Base-by-base conservation (phyloP, 2,329 filamentous ascomycete genomes). In the Dichotomopilus funicola region DNA sequence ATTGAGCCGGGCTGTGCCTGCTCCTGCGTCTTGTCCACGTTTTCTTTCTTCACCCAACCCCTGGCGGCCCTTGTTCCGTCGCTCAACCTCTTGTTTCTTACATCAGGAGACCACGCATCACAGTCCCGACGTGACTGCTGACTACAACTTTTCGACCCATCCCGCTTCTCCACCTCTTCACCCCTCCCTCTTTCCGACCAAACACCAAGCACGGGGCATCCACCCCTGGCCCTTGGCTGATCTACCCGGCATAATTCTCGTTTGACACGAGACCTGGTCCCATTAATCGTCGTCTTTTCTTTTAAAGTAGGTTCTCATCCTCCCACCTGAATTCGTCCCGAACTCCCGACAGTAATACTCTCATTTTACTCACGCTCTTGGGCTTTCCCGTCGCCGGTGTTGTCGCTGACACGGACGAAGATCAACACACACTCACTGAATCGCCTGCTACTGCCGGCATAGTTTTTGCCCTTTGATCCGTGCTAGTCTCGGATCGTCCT, bases 401-500 rank as follows among this genome's bases (percentile, higher is more conserved):
- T 53, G 50, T 36, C 53, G 51, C 51, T 56, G 51, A 55, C 53
- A 40, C 42, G 37, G 45, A 54, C 44, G 12, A 53, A 54, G 44
- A 42, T 49, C 54, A 19, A 36, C 11, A 8, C 8, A 35, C 19
- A 27, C 19, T 27, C 19, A 27, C 19, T 27, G 19, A 27, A 27
- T 27, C 19, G 19, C 34, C 48, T 41, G 52, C 43, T 37, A 41
- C 45, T 36, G 46, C 36, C 33, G 47, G 49, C 51, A 53, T 52
- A 50, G 36, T 49, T 12, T 51, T 44, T 56, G 43, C 48, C 53
- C 31, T 49, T 19, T 48, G 59, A 61, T 59, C 57, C 49, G 27
- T 54, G 51, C 57, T n/a, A 56, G 38, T 11, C 57, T 51, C 45
- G 60, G 59, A 61, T 61, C 54, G 55, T 61, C 57, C 59, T 52